These are phyloP conservation scores for Taxawa tesnikishii DNA, from an alignment of 2,329 filamentous ascomycete species.

Conservation along the genomic window DNA sequence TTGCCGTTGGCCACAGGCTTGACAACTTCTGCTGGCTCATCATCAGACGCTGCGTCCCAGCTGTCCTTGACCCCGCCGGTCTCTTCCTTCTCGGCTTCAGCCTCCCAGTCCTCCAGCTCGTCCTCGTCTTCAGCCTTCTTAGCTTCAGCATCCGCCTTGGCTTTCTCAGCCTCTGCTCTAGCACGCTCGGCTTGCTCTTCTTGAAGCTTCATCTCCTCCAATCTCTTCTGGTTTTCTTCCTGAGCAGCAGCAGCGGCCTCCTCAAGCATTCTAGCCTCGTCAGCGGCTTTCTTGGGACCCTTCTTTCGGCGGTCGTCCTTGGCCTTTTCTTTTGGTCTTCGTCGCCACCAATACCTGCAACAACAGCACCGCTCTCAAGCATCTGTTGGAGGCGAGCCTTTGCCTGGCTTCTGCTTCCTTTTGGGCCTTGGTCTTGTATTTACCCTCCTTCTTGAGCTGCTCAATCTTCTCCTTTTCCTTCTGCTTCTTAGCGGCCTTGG, in stretches of 20 bases:
- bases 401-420: conserved; percentile 70
- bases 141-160: conserved; percentile 55
- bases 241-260: conserved; percentile 24
- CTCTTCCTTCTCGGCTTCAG: conserved; percentile 60
- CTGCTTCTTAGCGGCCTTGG: conserved; percentile 67
- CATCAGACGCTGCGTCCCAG: conserved; percentile 81
- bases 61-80: conserved; percentile 79
- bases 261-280: conserved; percentile 32
- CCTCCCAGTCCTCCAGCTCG: conserved; percentile 73
- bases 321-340: conserved; percentile 76
- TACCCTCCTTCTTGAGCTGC: conserved; percentile 78
- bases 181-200: conserved; percentile 63
- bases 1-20: conserved; percentile 24
- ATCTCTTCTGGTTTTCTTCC: conserved; percentile 44
- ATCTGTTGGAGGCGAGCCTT: conserved; percentile 76
- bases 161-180: conserved; percentile 65
- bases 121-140: conserved; percentile 52
- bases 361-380: conserved; percentile 60
- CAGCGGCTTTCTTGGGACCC: conserved; percentile 49
- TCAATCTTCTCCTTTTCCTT: conserved; percentile 79
- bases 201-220: conserved; percentile 38
- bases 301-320: conserved; percentile 65
- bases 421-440: conserved; percentile 76
- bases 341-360: conserved; percentile 42
- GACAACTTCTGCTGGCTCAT: conserved; percentile 42